Evolutionary conservation across 2,329 filamentous ascomycete genomes (phyloP), one percentile per base, ranked within the genome.

Genomic region (Fusarium chlamydosporum): DNA sequence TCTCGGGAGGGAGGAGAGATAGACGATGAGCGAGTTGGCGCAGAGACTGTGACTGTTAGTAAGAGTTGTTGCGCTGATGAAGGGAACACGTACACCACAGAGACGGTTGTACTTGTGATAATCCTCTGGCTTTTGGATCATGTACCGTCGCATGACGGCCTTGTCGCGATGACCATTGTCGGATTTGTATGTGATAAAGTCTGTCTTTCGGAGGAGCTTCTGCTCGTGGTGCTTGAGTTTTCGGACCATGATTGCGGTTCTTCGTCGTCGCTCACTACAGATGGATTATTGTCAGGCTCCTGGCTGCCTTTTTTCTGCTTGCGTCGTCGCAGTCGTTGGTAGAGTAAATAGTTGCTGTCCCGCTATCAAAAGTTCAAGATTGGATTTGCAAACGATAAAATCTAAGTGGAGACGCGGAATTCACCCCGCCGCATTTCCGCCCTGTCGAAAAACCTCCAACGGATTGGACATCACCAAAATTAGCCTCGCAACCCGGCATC

Each of bases 201-300:
- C 94, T 81, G 96, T 94, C 80, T 88, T 88, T 78, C 95, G 95
- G 75, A 98, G 88, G 78, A 98, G 91, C 86, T 96, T 96, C 79
- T 96, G 89, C 89, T 99, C 96, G 82, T 97, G 95, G 82, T 97
- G 89, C 83, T 97, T 98, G 78, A 99, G 89, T 84, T 97, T 94
- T 75, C 96, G 91, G 73, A 97, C 93, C 96, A 98, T 98, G 26
- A 72, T 86, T 78, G 45, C 61, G 65, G 26, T 16, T n/a, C 29
- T 7, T 45, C 16, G 29, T 18, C 51, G 45, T 34, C 7, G 18
- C 26, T 4, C 8, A 47, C 12, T 50, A 33, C 11, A 47, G 3
- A 8, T 11, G 0, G 6, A 13, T 16, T 18, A 7, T 7, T 37
- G 10, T 6, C 3, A 3, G 16, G 35, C 11, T 15, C 23, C n/a